Base-by-base conservation (phyloP, 2,329 filamentous ascomycete genomes). In the Diaporthe nobilis region DNA sequence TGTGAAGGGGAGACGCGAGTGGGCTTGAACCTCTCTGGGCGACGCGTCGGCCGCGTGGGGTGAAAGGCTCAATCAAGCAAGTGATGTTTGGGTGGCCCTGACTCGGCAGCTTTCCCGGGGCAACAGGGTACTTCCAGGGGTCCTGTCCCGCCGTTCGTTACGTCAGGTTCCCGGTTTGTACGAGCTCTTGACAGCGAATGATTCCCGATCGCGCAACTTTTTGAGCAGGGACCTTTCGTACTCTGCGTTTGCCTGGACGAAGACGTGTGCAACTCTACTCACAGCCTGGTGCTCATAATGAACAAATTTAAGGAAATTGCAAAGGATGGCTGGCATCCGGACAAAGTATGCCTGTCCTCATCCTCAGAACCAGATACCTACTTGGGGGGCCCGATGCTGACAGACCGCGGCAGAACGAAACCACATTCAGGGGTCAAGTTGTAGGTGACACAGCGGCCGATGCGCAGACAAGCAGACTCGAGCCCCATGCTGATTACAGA, bases 251-350 rank as follows among this genome's bases (percentile, higher is more conserved):
- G 34, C 44, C 17, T 20, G 44, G 34, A 25, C 22, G 25, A n/a
- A 31, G 13, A 28, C 39, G 47, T 10, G 65, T 28, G 65, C 49
- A 20, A 10, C 49, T 31, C n/a, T 55, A 13, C 49, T 70, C 34
- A 39, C 28, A 49, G 9, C n/a, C 39, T 5, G 47, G 39, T 37
- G 37, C 34, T 44, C 53, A 67, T 42, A 63, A 88, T 88, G 87
- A 84, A 86, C 60, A 85, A 86, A 70, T 85, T 87, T 81, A 88
- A 87, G 77, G 85, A 85, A 58, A 80, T 87, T 22, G 82, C 88
- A 77, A 90, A 90, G 80, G 85, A 85, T n/a, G 86, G 87, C 9
- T 90, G 88, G 88, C 87, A 88, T 76, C 86, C 88, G 3, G 88
- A 89, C 72, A 89, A 88, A 78, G 75, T 77, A 53, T 31, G 63